These are phyloP conservation scores for Aspergillus neoniger DNA, from an alignment of 2,329 filamentous ascomycete genomes.

Conservation along the genomic window DNA sequence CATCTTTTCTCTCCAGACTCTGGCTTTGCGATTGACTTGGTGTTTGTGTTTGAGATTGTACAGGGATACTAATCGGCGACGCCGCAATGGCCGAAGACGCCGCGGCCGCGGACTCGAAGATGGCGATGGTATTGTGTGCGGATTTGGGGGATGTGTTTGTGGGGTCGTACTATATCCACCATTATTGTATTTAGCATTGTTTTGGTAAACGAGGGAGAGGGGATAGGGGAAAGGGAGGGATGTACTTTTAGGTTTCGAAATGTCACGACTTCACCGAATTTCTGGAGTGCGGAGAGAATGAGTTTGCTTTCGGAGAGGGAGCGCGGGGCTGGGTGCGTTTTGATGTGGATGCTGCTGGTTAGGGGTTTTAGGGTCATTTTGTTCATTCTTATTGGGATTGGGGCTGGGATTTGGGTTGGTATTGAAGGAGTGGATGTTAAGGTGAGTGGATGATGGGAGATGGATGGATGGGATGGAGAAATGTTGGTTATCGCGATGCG, in stretches of 20 bases:
- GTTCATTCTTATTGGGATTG: background rate
- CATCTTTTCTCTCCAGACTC: background rate
- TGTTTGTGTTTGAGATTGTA: background rate
- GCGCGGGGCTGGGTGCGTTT: conserved; percentile 29
- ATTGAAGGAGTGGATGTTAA: background rate
- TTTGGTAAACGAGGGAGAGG: too few relatives aligned
- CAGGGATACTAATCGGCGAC: conserved; percentile 24
- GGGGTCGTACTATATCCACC: conserved; percentile 33
- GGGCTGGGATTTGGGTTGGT: background rate
- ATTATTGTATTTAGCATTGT: background rate
- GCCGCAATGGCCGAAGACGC: conserved; percentile 36
- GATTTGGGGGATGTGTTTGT: conserved; percentile 25
- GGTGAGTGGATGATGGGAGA: background rate
- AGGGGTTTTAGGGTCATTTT: conserved; percentile 14
- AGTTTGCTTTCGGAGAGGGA: conserved; percentile 37
- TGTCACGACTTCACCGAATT: conserved; percentile 44
- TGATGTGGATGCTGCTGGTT: conserved; percentile 35
- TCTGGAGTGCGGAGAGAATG: conserved; percentile 40
- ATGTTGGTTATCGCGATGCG: background rate
- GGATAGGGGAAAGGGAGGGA: background rate
- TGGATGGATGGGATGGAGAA: background rate
- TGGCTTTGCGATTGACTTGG: background rate
- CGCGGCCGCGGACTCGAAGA: conserved; percentile 40
- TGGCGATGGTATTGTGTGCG: conserved; percentile 32
- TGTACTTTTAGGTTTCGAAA: conserved; percentile 41